A percentile compares a stretch with the other conserved stretches of the same genome.
Evolutionary conservation across 2,329 filamentous ascomycete species (phyloP).

Genomic region (Graphilbum ipis-grandicollis): DNA sequence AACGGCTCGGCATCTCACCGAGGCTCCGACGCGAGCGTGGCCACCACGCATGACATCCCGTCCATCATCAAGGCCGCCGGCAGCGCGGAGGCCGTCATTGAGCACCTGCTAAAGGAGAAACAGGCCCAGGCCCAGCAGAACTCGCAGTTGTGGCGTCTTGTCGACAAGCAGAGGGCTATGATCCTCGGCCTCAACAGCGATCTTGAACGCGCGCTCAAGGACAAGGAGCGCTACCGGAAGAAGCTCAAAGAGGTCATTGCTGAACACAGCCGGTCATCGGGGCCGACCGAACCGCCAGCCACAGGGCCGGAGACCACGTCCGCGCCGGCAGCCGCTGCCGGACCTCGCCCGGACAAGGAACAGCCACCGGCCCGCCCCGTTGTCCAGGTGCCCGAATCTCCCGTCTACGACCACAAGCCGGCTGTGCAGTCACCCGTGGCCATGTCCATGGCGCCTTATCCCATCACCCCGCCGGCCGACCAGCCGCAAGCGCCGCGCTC

Average conservation of each 20-base stretch:
- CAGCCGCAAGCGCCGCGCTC: conserved; percentile 21
- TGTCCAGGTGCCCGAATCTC: background rate
- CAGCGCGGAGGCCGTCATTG: conserved; percentile 74
- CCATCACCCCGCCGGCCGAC: conserved; percentile 45
- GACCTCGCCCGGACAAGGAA: background rate
- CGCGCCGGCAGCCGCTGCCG: no score
- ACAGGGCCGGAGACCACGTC: no score
- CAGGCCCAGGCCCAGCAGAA: conserved; percentile 79
- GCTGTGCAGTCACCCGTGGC: conserved; percentile 36
- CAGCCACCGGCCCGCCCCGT: background rate
- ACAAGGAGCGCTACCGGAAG: conserved; percentile 85
- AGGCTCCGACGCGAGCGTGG: conserved; percentile 31
- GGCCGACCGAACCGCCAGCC: no score
- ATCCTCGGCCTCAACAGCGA: conserved; percentile 90
- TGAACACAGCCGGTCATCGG: conserved; percentile 10
- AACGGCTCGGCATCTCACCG: conserved; percentile 39
- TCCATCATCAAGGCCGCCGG: conserved; percentile 70
- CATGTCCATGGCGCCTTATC: conserved; percentile 41
- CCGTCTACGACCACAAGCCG: background rate
- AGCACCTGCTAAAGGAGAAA: conserved; percentile 82
- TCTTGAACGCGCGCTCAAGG: conserved; percentile 74
- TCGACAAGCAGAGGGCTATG: conserved; percentile 92
- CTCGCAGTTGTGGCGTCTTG: conserved; percentile 79
- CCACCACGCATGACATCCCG: conserved; percentile 58
- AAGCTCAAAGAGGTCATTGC: conserved; percentile 64